phyloP scores from a whole-genome alignment of 164 flowering plant genomes.

The Cinnamomum chago region DNA sequence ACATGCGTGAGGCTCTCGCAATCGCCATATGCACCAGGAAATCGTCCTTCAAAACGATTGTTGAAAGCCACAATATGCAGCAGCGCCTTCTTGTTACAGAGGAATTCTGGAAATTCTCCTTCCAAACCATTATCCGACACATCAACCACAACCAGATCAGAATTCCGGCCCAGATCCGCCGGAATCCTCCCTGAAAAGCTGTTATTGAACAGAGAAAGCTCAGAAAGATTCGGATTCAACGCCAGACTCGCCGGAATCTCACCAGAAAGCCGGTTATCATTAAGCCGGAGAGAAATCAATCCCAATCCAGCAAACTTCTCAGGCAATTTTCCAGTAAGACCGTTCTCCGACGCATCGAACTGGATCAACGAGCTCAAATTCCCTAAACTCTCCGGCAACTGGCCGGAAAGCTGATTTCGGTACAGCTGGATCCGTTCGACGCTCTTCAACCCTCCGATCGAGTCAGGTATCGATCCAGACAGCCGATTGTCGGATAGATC shows the following conservation, averaged over 20 bases:
- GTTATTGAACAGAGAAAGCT: slow-evolving; percentile 61
- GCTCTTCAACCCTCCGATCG: slow-evolving; percentile 39
- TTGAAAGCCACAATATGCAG: slow-evolving; percentile 27
- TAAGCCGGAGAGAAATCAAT: slow-evolving; percentile 43
- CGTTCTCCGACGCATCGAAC: slow-evolving; percentile 62
- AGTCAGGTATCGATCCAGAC: slow-evolving; percentile 46
- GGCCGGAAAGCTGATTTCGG: slow-evolving; percentile 44
- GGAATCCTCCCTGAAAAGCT: slow-evolving; percentile 58
- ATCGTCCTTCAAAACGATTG: slow-evolving; percentile 49
- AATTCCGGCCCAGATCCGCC: slow-evolving; percentile 39
- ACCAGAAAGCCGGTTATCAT: slow-evolving; percentile 55
- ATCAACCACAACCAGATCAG: slow-evolving; percentile 42
- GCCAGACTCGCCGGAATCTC: slow-evolving; percentile 44
- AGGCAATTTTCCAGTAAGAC: slow-evolving; percentile 51
- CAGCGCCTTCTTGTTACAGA: slow-evolving; percentile 48
- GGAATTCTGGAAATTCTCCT: slow-evolving; percentile 50
- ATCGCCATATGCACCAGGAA: slow-evolving; percentile 42
- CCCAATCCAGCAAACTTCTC: slow-evolving; percentile 38
- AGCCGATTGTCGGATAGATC: slow-evolving; percentile 49
- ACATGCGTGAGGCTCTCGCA: slow-evolving; percentile 47
- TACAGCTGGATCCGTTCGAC: slow-evolving; percentile 41
- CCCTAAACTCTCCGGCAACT: slow-evolving; percentile 48
- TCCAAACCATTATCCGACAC: slow-evolving; percentile 54
- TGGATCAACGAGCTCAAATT: slow-evolving; percentile 30
- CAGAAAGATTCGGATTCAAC: slow-evolving; percentile 26